Evolutionary conservation across 495 filamentous ascomycete genomes (phyloP), one percentile per base, ranked within the genome.

Genomic region (Aspergillus baeticus): DNA sequence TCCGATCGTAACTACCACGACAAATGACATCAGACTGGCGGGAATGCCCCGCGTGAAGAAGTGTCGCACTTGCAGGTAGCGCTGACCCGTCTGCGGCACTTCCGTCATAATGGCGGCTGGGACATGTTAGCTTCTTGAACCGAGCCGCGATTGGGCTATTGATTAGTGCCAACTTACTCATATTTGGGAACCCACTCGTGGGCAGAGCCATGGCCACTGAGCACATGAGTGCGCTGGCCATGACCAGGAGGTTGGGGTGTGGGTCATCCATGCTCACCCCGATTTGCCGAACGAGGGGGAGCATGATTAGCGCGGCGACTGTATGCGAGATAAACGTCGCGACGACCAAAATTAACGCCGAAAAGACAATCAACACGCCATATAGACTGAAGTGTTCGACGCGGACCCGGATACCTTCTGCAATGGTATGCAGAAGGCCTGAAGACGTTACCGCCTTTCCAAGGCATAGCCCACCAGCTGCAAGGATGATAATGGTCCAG

Each of bases 401-500:
- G 22, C 78, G 68, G 3, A 72, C 71, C 2, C 87, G 92, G 65
- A 99, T 96, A 6, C 66, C 68, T 8, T 72, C 70, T 8, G 95
- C 92, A 51, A 98, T 88, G 13, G 90, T 92, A 63, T 96, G 88
- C 50, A 99, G 80, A n/a, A 99, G 77, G 0, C 94, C 94, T 0
- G 92, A 96, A 8, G 87, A 91, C 47, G 90, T 93, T 61, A 99
- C 94, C 0, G 95, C 90, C 71, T 96, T 97, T 37, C 94, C 94
- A 1, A 99, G 86, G 5, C 92, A 88, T 10, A 99, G 76, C 2
- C 94, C 94, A 37, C 94, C 94, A 14, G 95, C 94, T 0, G 94
- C 94, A 17, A 99, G 86, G 63, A 99, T 97, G 75, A 99, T 98
- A 72, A 99, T 98, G 22, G 94, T 99, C 94, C 94, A 99, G 31